A percentile compares a stretch with the other conserved stretches of the same genome.
Evolutionary conservation across 768 basidiomycete genomes (phyloP).

Genomic region (Leccinum aurantiacum): DNA sequence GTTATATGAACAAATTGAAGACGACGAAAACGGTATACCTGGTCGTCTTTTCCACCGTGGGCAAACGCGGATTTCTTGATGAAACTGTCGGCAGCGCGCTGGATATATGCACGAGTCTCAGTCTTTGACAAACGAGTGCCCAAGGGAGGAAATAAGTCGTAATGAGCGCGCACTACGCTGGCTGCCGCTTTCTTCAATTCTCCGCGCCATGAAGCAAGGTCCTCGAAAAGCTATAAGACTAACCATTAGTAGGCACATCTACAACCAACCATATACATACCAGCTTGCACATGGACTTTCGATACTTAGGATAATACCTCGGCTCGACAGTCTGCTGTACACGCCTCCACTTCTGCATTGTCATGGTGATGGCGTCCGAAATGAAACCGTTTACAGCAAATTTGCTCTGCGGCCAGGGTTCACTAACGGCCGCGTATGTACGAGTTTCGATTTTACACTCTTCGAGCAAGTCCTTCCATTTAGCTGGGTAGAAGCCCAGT

Average conservation of each 20-base stretch:
- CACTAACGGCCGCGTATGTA: neutral
- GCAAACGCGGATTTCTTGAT: neutral
- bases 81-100: neutral
- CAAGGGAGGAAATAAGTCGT: neutral
- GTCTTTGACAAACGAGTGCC: neutral
- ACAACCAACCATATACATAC: neutral
- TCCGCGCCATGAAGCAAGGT: neutral
- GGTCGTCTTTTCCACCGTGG: neutral
- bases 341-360: neutral
- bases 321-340: neutral
- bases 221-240: neutral
- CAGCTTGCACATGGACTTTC: neutral
- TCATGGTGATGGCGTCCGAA: neutral
- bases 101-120: neutral
- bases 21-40: neutral
- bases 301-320: neutral
- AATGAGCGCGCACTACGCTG: neutral
- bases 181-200: neutral
- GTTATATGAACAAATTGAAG: neutral
- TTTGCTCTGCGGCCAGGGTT: neutral
- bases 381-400: neutral
- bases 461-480: neutral
- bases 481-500: neutral
- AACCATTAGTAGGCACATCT: no score
- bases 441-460: neutral